Evolutionary conservation across 331 rosid genomes (phyloP).

Genomic region (Rhamnella rubrinervis): DNA sequence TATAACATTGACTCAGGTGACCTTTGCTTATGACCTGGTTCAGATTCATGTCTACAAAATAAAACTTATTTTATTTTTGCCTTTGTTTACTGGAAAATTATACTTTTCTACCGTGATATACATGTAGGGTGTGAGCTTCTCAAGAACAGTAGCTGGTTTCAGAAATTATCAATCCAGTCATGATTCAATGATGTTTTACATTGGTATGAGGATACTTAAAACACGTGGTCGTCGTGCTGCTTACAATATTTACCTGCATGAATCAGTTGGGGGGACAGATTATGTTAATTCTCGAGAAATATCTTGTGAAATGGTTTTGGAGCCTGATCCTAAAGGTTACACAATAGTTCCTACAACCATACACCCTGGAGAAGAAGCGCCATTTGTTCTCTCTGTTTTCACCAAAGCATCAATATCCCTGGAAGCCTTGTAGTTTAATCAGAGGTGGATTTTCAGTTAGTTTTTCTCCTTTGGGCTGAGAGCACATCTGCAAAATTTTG

Average conservation of each 20-base stretch:
- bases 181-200: constrained; percentile 94
- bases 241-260: constrained; percentile 90
- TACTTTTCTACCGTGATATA: constrained; percentile 16
- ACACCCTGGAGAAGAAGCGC: constrained; percentile 99
- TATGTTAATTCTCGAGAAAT: constrained; percentile 97
- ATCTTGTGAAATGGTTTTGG: constrained; percentile 98
- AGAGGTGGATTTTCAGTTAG: constrained; percentile 23
- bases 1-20: constrained; percentile 95
- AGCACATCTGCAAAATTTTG: constrained; percentile 32
- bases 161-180: constrained; percentile 98
- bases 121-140: constrained; percentile 94
- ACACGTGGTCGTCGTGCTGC: constrained; percentile 97
- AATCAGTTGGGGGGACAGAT: constrained; percentile 98
- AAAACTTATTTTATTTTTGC: constrained; percentile 2
- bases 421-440: constrained; percentile 67
- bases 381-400: constrained; percentile 96
- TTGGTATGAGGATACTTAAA: constrained; percentile 97
- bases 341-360: constrained; percentile 98
- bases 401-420: constrained; percentile 90
- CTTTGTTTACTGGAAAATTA: constrained; percentile 2
- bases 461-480: constrained; percentile 28
- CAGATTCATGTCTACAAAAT: not conserved
- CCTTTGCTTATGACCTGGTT: not conserved
- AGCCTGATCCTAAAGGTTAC: constrained; percentile 99
- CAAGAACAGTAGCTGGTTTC: constrained; percentile 94